These are phyloP conservation scores for Sporisorium scitamineum DNA, from an alignment of 1,284 basidiomycete genomes.

Conservation along the genomic window DNA sequence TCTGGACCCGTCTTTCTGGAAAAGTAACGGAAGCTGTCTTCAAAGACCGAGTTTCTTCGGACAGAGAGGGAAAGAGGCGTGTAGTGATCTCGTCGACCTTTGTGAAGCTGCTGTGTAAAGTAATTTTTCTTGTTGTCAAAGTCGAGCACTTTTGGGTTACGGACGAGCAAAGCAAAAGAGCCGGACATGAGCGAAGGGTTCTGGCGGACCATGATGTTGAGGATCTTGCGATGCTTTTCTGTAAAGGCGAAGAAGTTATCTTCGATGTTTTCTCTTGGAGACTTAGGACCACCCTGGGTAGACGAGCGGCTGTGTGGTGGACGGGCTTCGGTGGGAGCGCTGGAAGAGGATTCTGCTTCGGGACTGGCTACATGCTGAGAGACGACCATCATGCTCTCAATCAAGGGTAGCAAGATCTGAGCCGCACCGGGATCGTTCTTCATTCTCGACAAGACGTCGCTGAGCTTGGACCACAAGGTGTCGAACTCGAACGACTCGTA, in stretches of 20 bases:
- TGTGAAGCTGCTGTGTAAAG: slow-evolving; percentile 95
- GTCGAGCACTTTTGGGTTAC: slow-evolving; percentile 96
- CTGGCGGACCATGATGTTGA: slow-evolving; percentile 97
- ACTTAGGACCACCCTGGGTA: slow-evolving; percentile 26
- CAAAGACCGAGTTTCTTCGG: slow-evolving; percentile 91
- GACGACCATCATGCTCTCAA: slow-evolving; percentile 85
- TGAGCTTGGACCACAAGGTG: slow-evolving; percentile 61
- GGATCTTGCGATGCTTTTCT: slow-evolving; percentile 90
- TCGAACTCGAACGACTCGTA: slow-evolving; percentile 67
- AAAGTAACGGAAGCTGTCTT: slow-evolving; percentile 94
- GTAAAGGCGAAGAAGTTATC: slow-evolving; percentile 95
- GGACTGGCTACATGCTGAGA: slow-evolving; percentile 81
- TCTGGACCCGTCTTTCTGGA: slow-evolving; percentile 92
- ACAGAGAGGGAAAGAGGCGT: slow-evolving; percentile 90
- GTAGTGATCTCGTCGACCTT: slow-evolving; percentile 81
- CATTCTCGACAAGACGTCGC: slow-evolving; percentile 62
- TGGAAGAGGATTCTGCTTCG: slow-evolving; percentile 31
- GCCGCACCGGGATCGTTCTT: slow-evolving; percentile 64
- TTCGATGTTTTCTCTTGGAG: slow-evolving; percentile 71
- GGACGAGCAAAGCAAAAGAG: slow-evolving; percentile 93
- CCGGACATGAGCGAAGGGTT: slow-evolving; percentile 98
- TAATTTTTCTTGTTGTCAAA: slow-evolving; percentile 99
- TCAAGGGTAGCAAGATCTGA: slow-evolving; percentile 64
- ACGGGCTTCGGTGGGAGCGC: slow-evolving; percentile 26
- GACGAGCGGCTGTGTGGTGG: slow-evolving; percentile 46